phyloP scores from a whole-genome alignment of 2,329 filamentous ascomycete genomes.

The Lasiodiplodia citricola region DNA sequence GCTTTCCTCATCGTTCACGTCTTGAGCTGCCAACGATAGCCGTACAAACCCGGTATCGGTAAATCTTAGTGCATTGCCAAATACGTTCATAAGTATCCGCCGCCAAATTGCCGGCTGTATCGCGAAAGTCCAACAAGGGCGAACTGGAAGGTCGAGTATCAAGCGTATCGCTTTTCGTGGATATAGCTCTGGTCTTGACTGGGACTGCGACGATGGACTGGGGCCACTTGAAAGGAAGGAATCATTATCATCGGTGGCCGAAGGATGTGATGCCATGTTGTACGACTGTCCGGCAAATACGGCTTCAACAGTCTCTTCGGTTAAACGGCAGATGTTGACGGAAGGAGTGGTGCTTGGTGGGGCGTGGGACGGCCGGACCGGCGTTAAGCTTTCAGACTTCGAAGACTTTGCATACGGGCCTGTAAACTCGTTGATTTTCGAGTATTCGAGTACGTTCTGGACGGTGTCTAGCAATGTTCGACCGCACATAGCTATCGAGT shows the following conservation, averaged over 20 bases:
- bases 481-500: conserved; percentile 45
- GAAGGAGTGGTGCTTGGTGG: neutral
- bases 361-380: neutral
- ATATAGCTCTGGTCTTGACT: too few relatives aligned
- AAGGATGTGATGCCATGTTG: neutral
- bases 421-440: conserved; percentile 42
- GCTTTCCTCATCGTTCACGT: neutral
- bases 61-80: conserved; percentile 68
- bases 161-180: conserved; percentile 36
- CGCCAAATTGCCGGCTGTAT: conserved; percentile 58
- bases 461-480: conserved; percentile 50
- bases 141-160: conserved; percentile 58
- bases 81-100: conserved; percentile 66
- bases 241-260: neutral
- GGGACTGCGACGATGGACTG: neutral
- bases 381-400: neutral
- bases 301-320: conserved; percentile 45
- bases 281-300: conserved; percentile 29
- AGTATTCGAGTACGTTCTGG: conserved; percentile 37
- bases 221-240: neutral
- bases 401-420: neutral
- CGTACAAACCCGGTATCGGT: conserved; percentile 42
- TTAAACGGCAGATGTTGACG: conserved; percentile 41
- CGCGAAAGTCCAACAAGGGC: conserved; percentile 56
- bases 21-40: neutral